Conservation (phyloP, 805 yeast genomes). For the Myxozyma mucilagina region DNA sequence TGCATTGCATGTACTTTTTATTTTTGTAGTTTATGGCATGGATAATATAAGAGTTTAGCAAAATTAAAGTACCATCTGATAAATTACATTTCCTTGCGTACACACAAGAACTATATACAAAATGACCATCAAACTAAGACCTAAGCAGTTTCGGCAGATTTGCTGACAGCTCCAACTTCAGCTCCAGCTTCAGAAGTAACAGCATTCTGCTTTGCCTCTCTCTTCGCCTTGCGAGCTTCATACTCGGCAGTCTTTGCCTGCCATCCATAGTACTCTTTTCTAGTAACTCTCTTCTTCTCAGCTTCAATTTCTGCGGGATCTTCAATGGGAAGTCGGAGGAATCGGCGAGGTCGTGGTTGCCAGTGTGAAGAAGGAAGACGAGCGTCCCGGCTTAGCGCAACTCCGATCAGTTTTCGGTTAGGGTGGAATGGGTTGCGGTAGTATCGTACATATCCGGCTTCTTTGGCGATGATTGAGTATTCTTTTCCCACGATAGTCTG, state of each 20-base stretch:
- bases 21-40: neutral
- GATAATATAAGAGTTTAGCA: neutral
- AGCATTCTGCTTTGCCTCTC: neutral
- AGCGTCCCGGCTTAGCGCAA: constrained; percentile 65
- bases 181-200: neutral
- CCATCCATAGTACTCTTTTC: constrained; percentile 55
- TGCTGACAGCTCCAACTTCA: neutral
- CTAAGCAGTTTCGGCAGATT: neutral
- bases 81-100: neutral
- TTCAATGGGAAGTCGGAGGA: constrained; percentile 63
- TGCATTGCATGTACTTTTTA: neutral
- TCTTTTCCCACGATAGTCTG: constrained; percentile 72
- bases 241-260: constrained; percentile 14
- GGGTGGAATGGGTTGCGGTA: constrained; percentile 97
- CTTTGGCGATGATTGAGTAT: constrained; percentile 86
- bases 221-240: constrained; percentile 7
- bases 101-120: neutral
- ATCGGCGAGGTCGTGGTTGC: constrained; percentile 81
- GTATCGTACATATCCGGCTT: constrained; percentile 90
- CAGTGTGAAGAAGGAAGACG: constrained; percentile 86
- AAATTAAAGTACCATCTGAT: neutral
- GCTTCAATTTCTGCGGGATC: constrained; percentile 53
- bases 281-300: constrained; percentile 62
- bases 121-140: neutral
- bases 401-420: constrained; percentile 83